A percentile compares a stretch with the other conserved stretches of the same genome.
Conservation (phyloP, 2,329 filamentous ascomycete species). For the Furcasterigmium furcatum region DNA sequence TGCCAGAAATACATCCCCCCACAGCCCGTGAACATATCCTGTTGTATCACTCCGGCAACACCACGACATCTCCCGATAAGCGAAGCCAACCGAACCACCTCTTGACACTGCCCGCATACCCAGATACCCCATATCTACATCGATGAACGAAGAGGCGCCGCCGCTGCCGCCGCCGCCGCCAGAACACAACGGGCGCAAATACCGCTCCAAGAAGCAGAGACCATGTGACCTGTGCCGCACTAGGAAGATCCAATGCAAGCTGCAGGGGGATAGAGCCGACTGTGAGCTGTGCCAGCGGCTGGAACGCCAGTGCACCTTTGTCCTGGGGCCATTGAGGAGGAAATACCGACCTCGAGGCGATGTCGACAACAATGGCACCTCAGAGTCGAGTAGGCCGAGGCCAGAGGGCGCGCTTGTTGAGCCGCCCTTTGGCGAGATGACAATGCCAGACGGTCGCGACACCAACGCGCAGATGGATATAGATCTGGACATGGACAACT, state of each 20-base stretch:
- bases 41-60: too few species aligned
- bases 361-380: neutral
- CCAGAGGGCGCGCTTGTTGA: neutral
- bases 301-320: slow-evolving; percentile 13
- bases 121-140: neutral
- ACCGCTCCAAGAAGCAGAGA: slow-evolving; percentile 15
- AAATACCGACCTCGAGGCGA: slow-evolving; percentile 3
- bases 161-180: too few species aligned
- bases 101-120: too few species aligned
- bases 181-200: slow-evolving; percentile 10
- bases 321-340: slow-evolving; percentile 11
- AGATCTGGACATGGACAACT: neutral
- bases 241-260: slow-evolving; percentile 14
- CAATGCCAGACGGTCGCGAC: neutral
- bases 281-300: slow-evolving; percentile 15
- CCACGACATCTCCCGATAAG: too few species aligned
- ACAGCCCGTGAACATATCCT: too few species aligned
- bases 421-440: neutral
- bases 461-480: neutral
- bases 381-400: neutral
- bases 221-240: slow-evolving; percentile 14
- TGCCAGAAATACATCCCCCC: too few species aligned
- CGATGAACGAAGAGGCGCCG: neutral
- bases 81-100: neutral
- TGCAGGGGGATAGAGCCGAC: slow-evolving; percentile 8